Evolutionary conservation across 1,284 basidiomycete genomes (phyloP).

Genomic region (Rhodotorula sp.): DNA sequence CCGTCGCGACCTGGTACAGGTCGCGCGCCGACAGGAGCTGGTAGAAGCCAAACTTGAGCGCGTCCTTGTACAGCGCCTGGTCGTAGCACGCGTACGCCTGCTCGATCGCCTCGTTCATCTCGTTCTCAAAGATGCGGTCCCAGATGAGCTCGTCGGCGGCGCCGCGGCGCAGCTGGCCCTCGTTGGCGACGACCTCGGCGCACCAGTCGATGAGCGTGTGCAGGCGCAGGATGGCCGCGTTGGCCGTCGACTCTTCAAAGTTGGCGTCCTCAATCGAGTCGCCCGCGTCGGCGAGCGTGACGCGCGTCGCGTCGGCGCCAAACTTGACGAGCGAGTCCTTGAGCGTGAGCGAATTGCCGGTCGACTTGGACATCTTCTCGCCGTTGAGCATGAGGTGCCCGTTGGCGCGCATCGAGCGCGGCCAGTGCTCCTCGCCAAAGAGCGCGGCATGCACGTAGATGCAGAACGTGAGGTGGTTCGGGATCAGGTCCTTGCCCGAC

Average conservation of each 20-base stretch:
- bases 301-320: constrained; percentile 86
- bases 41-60: constrained; percentile 93
- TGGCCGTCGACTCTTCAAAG: constrained; percentile 98
- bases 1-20: constrained; percentile 91
- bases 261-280: constrained; percentile 97
- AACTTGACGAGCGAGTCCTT: constrained; percentile 79
- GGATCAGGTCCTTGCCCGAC: constrained; percentile 97
- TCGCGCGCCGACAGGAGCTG: constrained; percentile 90
- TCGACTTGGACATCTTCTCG: constrained; percentile 98
- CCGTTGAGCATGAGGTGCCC: constrained; percentile 98
- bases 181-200: constrained; percentile 53
- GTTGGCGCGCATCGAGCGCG: constrained; percentile 86
- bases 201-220: constrained; percentile 92
- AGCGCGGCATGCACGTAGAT: constrained; percentile 93
- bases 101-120: constrained; percentile 82
- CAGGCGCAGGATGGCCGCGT: constrained; percentile 92
- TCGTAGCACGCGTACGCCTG: constrained; percentile 77
- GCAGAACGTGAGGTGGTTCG: constrained; percentile 93
- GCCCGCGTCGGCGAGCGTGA: constrained; percentile 93
- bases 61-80: constrained; percentile 91
- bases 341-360: constrained; percentile 82
- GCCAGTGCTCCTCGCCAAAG: constrained; percentile 94
- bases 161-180: constrained; percentile 63
- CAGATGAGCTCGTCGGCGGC: constrained; percentile 58
- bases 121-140: constrained; percentile 87